Percentiles rank a stretch among this genome's conserved stretches.
Conservation (phyloP, 192 early-diverging fungal species). For the Coemansia reversa region DNA sequence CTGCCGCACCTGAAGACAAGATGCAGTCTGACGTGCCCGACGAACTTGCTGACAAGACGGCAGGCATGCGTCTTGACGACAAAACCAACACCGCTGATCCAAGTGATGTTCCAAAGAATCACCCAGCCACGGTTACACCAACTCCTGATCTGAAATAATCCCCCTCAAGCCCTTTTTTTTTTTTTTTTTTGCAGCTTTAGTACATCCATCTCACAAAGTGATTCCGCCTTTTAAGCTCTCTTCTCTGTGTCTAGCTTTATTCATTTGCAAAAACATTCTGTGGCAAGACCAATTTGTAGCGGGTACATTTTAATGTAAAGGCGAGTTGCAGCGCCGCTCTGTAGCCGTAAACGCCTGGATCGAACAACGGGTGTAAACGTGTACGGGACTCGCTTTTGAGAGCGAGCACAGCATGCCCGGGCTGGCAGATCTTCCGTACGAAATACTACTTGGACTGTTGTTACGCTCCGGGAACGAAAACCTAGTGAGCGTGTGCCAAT, state of each 20-base stretch:
- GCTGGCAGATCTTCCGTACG: constrained; percentile 46
- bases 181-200: not conserved
- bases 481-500: constrained; percentile 26
- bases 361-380: constrained; percentile 1
- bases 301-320: not conserved
- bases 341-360: not conserved
- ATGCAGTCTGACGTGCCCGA: not conserved
- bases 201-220: not conserved
- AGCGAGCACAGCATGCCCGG: constrained; percentile 25
- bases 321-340: not conserved
- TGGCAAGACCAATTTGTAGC: not conserved
- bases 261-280: not conserved
- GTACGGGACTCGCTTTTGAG: constrained; percentile 1
- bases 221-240: not conserved
- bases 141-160: not conserved
- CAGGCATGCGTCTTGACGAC: constrained; percentile 28
- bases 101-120: not conserved
- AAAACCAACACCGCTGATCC: constrained; percentile 9
- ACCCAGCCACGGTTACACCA: not conserved
- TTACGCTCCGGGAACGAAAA: constrained; percentile 26
- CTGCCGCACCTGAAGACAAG: constrained; percentile 23
- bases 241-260: not conserved
- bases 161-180: not conserved
- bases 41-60: constrained; percentile 17
- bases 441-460: constrained; percentile 29